Evolutionary conservation across 2,329 filamentous ascomycete species (phyloP), one percentile per base, ranked within the genome.

Genomic region (Tolypocladium tundrense): DNA sequence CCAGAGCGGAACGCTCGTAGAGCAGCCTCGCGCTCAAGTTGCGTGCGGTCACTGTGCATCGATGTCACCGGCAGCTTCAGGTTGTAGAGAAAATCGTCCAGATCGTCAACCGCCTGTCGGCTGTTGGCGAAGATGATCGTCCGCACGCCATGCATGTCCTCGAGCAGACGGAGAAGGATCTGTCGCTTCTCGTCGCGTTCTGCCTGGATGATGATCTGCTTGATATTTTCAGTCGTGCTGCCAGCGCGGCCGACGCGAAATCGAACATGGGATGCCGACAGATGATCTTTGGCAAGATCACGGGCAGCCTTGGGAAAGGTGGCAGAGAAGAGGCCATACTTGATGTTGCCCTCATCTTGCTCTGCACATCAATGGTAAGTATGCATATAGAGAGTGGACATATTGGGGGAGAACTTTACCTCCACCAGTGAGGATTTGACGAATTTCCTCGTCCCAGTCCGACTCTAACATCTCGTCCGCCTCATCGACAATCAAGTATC

Each of bases 61-160:
- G 92, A 96, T 0, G 91, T 95, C 55, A 86, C 88, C 0, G 94
- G 94, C 1, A 97, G 73, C 0, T 83, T 81, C 59, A 83, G 77
- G 69, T 96, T 93, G 77, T 84, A 97, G 0, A 97, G 71, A 61
- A 84, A 95, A 65, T 97, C 93, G 63, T 99, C 94, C 0, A 97
- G 73, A 57, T 88, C 84, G 67, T 99, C 94, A 0, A 88, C 91
- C 51, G 81, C 80, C 33, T 80, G 77, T 74, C 91, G 94, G 65
- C 79, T 84, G 73, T 96, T 97, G 69, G 91, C 90, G 68, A 99
- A 99, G 62, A 99, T 83, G 51, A 99, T 83, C 1, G 90, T 96
- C 5, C 93, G 86, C 1, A 84, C 82, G 0, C 91, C 89, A 0
- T 84, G 79, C 67, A 86, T 81, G 0, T 85, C 81, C 58, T 86